Evolutionary conservation across 768 basidiomycete species (phyloP), one percentile per base, ranked within the genome.

Genomic region (Termitomyces sp.): DNA sequence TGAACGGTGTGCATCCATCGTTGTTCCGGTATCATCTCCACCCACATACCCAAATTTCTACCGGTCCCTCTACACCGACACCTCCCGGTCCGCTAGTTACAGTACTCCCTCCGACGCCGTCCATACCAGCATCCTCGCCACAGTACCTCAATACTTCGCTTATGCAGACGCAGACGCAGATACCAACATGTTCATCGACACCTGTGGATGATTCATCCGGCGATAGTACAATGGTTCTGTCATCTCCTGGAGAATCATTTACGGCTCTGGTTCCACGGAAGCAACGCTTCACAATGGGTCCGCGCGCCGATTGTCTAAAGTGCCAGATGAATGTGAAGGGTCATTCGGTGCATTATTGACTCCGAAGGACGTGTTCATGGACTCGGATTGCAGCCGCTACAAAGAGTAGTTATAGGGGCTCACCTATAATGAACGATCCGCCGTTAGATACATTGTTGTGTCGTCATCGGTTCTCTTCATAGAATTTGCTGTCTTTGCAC

Each of bases 211-310:
- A 51, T 17, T 6, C 12, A 14, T 9, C 33, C 30, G n/a, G 37
- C 15, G 49, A 38, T 23, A 57, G 40, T 40, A 43, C 56, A 10
- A 64, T 68, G 48, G 58, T 59, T 43, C 38, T 62, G 26, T 59
- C 65, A n/a, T 64, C 65, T 10, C 62, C 60, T 5, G 48, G 43
- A n/a, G 37, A 55, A 0, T 58, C 63, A 23, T 55, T 56, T 28
- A 30, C 60, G 8, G 59, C 68, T 9, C 59, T 68, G 8, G 59
- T 68, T 9, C 57, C 68, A 2, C 69, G 73, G 56, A 77, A 72
- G 56, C 80, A 78, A 58, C 75, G 81, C 4, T 77, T 87, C 57
- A 83, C 80, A 55, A 88, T 88, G 86, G 86, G 86, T 30, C 87
- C 86, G 3, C 79, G 86, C 11, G 73, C 79, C 3, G 87, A 85